Evolutionary conservation across 148 eudicot genomes (phyloP).

Genomic region (Rhododendron mucronatum): DNA sequence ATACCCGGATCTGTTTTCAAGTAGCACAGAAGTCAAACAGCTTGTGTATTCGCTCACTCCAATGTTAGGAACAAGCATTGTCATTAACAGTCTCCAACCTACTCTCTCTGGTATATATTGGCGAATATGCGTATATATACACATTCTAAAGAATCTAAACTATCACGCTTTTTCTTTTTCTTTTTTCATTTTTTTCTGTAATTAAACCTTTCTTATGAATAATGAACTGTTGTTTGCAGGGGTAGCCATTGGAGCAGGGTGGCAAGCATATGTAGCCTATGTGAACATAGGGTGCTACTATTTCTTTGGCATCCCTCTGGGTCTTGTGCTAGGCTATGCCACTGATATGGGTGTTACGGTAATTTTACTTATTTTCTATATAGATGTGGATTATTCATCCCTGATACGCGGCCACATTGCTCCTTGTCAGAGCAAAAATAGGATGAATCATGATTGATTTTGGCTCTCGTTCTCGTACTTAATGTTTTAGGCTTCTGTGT

Average conservation of each 20-base stretch:
- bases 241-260: slow-evolving; percentile 15
- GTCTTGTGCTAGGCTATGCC: background rate
- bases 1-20: background rate
- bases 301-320: slow-evolving; percentile 2
- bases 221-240: background rate
- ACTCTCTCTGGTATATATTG: background rate
- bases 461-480: background rate
- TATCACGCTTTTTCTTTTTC: too few species aligned
- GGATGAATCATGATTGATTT: background rate
- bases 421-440: background rate
- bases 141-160: too few species aligned
- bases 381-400: background rate
- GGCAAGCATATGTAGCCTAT: slow-evolving; percentile 8
- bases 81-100: background rate
- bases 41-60: background rate
- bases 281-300: slow-evolving; percentile 13
- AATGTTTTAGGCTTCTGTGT: background rate
- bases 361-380: background rate
- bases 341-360: slow-evolving; percentile 1
- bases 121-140: too few species aligned
- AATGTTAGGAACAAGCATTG: background rate
- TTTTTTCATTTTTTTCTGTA: too few species aligned
- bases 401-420: background rate
- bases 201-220: background rate
- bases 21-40: background rate